Base-by-base conservation (phyloP, 2,329 filamentous ascomycete species). In the Ceratocystis destructans region DNA sequence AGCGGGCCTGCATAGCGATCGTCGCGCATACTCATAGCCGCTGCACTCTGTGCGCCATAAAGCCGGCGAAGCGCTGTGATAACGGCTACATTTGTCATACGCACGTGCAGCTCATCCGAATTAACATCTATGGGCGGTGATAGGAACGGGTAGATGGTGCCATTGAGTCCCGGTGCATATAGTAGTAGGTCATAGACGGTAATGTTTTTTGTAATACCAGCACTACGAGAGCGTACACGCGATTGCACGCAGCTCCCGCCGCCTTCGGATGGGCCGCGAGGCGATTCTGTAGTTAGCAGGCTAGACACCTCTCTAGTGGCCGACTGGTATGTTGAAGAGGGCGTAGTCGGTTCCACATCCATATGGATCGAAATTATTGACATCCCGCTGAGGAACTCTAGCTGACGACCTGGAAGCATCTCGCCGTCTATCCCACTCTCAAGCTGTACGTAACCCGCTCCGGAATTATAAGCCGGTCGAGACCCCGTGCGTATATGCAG, bases 1-100 rank as follows among this genome's bases (percentile, higher is more conserved):
- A 68, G 53, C 2, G 66, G 66, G 44, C 66, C 66, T 20, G 64
- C 50, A 45, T 63, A 68, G 15, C 41, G 64, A 20, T 67, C 62
- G 8, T 61, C 45, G 17, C 57, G 55, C 12, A 62, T 25, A 17
- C 55, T 22, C 4, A 10, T 50, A 5, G 59, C 44, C 2, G n/a
- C 57, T 2, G 37, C 62, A 5, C 31, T 41, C 17, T 50, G 28
- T 2, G 66, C 48, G 3, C n/a, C 28, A 8, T 57, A 44, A 10
- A 67, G 62, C 22, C 59, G 61, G 22, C 66, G 62, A 15, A 67
- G 55, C 6, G 55, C 31, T 17, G 66, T 44, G 44, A 67, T 45
- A 25, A 67, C 17, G 1, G 62, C 62, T 28, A 61, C 59, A 31
- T 67, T 59, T 28, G 44, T 63, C 53, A 66, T 63, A 37, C 61